Evolutionary conservation across 805 yeast species (phyloP).

Genomic region (Kurtzmaniella cleridarum): DNA sequence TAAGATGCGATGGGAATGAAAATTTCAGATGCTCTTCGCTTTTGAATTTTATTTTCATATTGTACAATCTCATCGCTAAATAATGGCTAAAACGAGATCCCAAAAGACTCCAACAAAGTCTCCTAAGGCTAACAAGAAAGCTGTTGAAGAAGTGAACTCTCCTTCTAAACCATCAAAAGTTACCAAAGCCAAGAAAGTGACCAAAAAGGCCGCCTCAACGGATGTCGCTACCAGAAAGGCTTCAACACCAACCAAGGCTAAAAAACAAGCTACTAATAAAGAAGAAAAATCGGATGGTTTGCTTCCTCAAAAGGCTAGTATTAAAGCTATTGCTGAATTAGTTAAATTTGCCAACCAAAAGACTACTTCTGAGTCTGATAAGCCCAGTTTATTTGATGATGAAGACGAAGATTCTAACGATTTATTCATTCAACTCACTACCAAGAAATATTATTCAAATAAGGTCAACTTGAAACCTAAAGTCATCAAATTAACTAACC

Average conservation of each 20-base stretch:
- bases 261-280: not conserved
- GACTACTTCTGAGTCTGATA: slow-evolving; percentile 41
- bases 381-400: slow-evolving; percentile 44
- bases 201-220: slow-evolving; percentile 3
- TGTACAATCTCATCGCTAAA: not conserved
- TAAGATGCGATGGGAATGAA: too few relatives aligned
- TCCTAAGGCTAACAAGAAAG: slow-evolving; percentile 9
- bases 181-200: slow-evolving; percentile 32
- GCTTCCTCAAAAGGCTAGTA: slow-evolving; percentile 7
- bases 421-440: slow-evolving; percentile 57
- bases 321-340: slow-evolving; percentile 61
- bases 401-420: slow-evolving; percentile 50
- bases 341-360: slow-evolving; percentile 48
- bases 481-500: slow-evolving; percentile 40
- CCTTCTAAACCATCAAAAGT: slow-evolving; percentile 8
- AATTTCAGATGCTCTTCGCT: too few relatives aligned
- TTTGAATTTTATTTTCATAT: too few relatives aligned
- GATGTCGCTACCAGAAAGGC: slow-evolving; percentile 5
- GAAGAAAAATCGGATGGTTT: not conserved
- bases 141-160: slow-evolving; percentile 3
- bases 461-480: slow-evolving; percentile 57
- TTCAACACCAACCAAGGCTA: slow-evolving; percentile 1
- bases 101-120: slow-evolving; percentile 20
- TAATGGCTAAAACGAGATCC: slow-evolving; percentile 31
- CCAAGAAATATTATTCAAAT: slow-evolving; percentile 58